A percentile compares a stretch with the other conserved stretches of the same genome.
phyloP scores from a whole-genome alignment of 108 stramenopile genomes.

The Seminavis robusta region DNA sequence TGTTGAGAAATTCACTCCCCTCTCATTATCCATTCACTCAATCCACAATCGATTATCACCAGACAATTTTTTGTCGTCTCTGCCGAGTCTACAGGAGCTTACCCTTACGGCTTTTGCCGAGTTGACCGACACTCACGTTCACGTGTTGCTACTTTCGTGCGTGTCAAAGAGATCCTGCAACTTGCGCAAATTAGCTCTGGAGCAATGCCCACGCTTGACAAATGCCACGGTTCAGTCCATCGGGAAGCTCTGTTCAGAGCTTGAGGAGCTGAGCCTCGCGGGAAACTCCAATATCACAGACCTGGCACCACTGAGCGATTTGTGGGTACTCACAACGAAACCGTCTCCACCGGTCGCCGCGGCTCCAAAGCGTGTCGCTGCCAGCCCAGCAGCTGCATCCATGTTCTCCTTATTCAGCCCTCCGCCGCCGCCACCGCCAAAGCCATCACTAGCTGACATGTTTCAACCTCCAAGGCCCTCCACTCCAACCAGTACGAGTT shows the following conservation, averaged over 20 bases:
- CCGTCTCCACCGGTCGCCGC: neutral
- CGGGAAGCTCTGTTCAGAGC: constrained; percentile 1
- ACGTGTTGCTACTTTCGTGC: constrained; percentile 25
- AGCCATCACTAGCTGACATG: neutral
- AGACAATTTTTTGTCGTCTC: constrained; percentile 8
- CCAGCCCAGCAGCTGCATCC: neutral
- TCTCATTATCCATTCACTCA: constrained; percentile 9
- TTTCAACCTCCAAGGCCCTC: neutral
- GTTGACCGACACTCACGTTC: constrained; percentile 30
- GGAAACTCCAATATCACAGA: constrained; percentile 7
- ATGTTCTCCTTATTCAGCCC: neutral
- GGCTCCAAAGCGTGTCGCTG: neutral
- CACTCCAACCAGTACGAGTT: neutral
- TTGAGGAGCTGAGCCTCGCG: constrained; percentile 9
- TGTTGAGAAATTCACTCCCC: neutral
- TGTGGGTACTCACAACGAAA: constrained; percentile 1
- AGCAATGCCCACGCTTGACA: constrained; percentile 13
- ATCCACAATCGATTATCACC: constrained; percentile 15
- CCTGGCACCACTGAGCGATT: constrained; percentile 3
- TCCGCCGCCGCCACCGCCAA: neutral
- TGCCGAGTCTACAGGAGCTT: constrained; percentile 11
- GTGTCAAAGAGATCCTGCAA: neutral
- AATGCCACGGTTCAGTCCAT: constrained; percentile 21
- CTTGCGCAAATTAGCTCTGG: constrained; percentile 8
- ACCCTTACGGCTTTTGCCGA: constrained; percentile 16